These are phyloP conservation scores for Phtheirospermum japonicum DNA, from an alignment of 257 asterid genomes.

Conservation along the genomic window DNA sequence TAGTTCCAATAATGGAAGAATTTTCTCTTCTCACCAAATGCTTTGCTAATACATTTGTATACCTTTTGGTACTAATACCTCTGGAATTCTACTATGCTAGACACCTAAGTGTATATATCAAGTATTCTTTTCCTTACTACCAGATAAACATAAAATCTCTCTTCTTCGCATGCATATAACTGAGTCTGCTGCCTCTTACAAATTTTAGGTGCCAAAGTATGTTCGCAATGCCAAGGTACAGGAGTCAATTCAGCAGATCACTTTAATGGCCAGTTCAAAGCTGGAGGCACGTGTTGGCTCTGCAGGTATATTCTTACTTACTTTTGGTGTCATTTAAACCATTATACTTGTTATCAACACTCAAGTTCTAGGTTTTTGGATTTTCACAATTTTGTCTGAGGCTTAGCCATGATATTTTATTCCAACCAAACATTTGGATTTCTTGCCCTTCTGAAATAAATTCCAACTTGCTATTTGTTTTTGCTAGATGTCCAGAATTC, in stretches of 20 bases:
- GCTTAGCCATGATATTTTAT: not conserved
- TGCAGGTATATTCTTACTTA: slow-evolving; percentile 56
- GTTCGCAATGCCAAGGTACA: slow-evolving; percentile 69
- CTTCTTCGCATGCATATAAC: not conserved
- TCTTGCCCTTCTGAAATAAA: not conserved
- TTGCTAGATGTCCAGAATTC: too few species aligned
- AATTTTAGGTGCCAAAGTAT: slow-evolving; percentile 49
- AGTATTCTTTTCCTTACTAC: not conserved
- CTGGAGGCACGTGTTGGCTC: slow-evolving; percentile 86
- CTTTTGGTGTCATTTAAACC: not conserved
- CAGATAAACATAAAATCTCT: not conserved
- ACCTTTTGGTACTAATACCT: too few species aligned
- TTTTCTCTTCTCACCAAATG: too few species aligned
- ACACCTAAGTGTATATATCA: too few species aligned
- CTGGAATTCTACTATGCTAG: too few species aligned
- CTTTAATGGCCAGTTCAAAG: slow-evolving; percentile 87
- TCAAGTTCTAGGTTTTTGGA: slow-evolving; percentile 10
- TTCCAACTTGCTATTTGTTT: too few species aligned
- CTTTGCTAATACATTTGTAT: too few species aligned
- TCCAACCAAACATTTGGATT: too few species aligned
- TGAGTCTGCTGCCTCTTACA: slow-evolving; percentile 9
- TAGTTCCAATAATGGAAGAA: too few species aligned
- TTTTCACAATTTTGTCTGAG: slow-evolving; percentile 2
- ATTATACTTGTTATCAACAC: not conserved
- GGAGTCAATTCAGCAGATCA: slow-evolving; percentile 79